Conservation (phyloP, 805 yeast genomes). For the Candida xyloterini region DNA sequence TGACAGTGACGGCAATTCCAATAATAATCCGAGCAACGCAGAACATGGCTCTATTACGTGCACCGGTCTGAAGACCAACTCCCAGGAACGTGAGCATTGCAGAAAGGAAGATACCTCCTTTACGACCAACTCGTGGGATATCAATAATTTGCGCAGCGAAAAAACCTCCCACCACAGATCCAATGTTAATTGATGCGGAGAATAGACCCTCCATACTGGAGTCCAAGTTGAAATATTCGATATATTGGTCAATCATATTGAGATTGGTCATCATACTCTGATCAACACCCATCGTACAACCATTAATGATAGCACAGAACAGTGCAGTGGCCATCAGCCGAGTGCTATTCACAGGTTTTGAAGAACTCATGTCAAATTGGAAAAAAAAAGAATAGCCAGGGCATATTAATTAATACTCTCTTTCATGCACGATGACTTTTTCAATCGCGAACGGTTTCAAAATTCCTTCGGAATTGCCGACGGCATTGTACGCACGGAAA, state of each 20-base stretch:
- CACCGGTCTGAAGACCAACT: slow-evolving; percentile 37
- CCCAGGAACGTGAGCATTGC: slow-evolving; percentile 31
- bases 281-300: slow-evolving; percentile 30
- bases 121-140: slow-evolving; percentile 28
- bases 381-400: neutral
- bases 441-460: neutral
- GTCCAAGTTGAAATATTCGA: slow-evolving; percentile 24
- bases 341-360: slow-evolving; percentile 14
- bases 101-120: slow-evolving; percentile 28
- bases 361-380: neutral
- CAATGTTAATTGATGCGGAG: slow-evolving; percentile 29
- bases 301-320: slow-evolving; percentile 25
- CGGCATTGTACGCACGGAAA: neutral
- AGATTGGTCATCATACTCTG: slow-evolving; percentile 28
- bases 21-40: slow-evolving; percentile 35
- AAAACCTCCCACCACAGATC: slow-evolving; percentile 29
- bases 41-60: slow-evolving; percentile 37
- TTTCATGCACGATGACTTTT: slow-evolving; percentile 1
- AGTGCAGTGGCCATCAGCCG: slow-evolving; percentile 23
- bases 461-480: slow-evolving; percentile 10
- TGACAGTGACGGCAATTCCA: slow-evolving; percentile 35
- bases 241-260: slow-evolving; percentile 26
- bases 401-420: neutral
- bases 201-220: slow-evolving; percentile 26
- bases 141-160: slow-evolving; percentile 26